phyloP scores from a whole-genome alignment of 305 asterid species.

The Coffea humblotiana region DNA sequence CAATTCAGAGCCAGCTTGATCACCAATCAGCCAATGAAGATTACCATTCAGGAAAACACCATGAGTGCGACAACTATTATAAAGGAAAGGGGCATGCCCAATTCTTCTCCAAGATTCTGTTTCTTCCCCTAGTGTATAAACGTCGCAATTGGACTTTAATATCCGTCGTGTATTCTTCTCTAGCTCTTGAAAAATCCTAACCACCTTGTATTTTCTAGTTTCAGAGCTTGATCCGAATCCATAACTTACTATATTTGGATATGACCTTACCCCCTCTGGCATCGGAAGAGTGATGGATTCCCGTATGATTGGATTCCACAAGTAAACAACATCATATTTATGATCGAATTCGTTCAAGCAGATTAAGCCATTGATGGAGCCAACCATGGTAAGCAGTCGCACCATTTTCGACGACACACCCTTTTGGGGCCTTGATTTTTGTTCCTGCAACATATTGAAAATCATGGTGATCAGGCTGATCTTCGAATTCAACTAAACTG shows the following conservation, averaged over 20 bases:
- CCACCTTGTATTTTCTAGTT: slow-evolving; percentile 41
- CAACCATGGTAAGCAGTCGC: slow-evolving; percentile 30
- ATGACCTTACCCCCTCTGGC: slow-evolving; percentile 22
- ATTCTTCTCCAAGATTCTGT: slow-evolving; percentile 40
- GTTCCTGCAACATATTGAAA: slow-evolving; percentile 21
- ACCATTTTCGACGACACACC: slow-evolving; percentile 15
- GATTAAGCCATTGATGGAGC: slow-evolving; percentile 53
- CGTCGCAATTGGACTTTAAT: slow-evolving; percentile 25
- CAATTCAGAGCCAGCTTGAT: slow-evolving; percentile 9
- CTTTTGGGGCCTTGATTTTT: slow-evolving; percentile 27
- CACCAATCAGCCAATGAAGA: slow-evolving; percentile 35
- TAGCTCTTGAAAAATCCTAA: slow-evolving; percentile 39
- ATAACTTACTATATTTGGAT: slow-evolving; percentile 35
- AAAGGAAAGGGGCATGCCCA: slow-evolving; percentile 3
- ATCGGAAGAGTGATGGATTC: slow-evolving; percentile 24
- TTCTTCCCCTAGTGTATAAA: slow-evolving; percentile 47
- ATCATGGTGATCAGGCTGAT: slow-evolving; percentile 21
- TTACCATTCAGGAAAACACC: slow-evolving; percentile 21
- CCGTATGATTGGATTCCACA: slow-evolving; percentile 47
- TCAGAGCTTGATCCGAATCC: slow-evolving; percentile 43
- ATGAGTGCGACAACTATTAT: slow-evolving; percentile 6
- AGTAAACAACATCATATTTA: slow-evolving; percentile 31
- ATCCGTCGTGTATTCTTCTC: neutral
- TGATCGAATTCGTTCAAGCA: slow-evolving; percentile 36
- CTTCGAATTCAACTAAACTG: slow-evolving; percentile 38